Evolutionary conservation across 805 yeast genomes (phyloP), one percentile per base, ranked within the genome.

Genomic region (Candida sithepensis): DNA sequence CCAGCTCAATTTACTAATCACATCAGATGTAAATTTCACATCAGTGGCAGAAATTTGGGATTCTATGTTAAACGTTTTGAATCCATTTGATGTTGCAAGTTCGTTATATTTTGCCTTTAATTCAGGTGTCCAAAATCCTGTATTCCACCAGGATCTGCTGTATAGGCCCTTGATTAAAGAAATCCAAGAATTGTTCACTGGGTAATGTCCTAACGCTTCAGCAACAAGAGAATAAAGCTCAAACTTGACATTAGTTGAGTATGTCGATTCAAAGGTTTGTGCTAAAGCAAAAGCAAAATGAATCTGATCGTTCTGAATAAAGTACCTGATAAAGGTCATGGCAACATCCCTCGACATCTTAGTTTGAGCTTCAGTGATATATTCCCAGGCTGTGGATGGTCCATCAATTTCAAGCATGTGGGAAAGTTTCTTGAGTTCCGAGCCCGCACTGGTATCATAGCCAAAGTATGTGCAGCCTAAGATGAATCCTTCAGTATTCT

Each of bases 71-170:
- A 34, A 34, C 8, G n/a, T 16, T 16, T 5, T n/a, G 21, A 16
- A 16, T 12, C 21, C 19, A 18, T n/a, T 4, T 34, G 38, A 34
- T 3, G 5, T 12, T 5, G 16, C 38, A 6, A 34, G 38, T 16
- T 34, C 6, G 20, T 19, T 20, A 23, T 41, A 23, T 23, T 23
- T 24, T 4, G 4, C 13, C 20, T 18, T 33, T 4, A 24, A 6
- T 21, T 34, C 21, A 16, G 32, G 34, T 13, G 33, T 30, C 48
- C 48, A 45, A 16, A 40, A 40, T 21, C 48, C 48, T 10, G 37
- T 34, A 30, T 41, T 34, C 21, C 32, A 23, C 28, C 28, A 13
- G 26, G 44, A 40, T 41, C 34, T 41, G 19, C 13, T 12, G 28
- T 45, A 41, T 7, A 45, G 10, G 4, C 41, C 26, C 21, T 36